phyloP scores from a whole-genome alignment of 129 eudicot species.

The Helianthus tuberosus region DNA sequence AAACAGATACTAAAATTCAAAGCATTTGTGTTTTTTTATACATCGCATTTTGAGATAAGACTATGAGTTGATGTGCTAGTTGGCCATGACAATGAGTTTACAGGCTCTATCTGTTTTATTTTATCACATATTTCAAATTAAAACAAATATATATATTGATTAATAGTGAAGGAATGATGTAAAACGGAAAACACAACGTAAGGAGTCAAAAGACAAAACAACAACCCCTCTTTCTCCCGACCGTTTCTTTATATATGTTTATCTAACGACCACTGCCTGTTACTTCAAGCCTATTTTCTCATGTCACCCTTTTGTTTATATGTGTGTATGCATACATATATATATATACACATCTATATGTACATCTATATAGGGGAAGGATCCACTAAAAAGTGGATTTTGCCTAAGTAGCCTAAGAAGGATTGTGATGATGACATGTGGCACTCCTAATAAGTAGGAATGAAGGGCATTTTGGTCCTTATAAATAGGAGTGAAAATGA shows the following conservation, averaged over 20 bases:
- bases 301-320: constrained; percentile 6
- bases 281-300: constrained; percentile 21
- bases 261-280: constrained; percentile 48
- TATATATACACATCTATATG: too few relatives aligned
- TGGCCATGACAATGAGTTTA: not conserved
- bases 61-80: not conserved
- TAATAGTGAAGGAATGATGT: constrained; percentile 46
- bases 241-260: constrained; percentile 64
- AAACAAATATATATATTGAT: not conserved
- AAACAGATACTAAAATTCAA: too few relatives aligned
- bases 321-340: too few relatives aligned
- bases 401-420: too few relatives aligned
- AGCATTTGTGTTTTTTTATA: too few relatives aligned
- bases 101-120: not conserved
- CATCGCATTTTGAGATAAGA: not conserved
- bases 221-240: constrained; percentile 60
- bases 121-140: not conserved
- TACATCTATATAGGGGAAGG: too few relatives aligned
- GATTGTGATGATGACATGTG: too few relatives aligned
- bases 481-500: too few relatives aligned
- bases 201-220: constrained; percentile 72
- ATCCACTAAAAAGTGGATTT: too few relatives aligned
- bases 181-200: constrained; percentile 38
- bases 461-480: too few relatives aligned
- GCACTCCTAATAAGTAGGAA: too few relatives aligned